phyloP scores from a whole-genome alignment of 345 rosid genomes.

The Punica granatum region DNA sequence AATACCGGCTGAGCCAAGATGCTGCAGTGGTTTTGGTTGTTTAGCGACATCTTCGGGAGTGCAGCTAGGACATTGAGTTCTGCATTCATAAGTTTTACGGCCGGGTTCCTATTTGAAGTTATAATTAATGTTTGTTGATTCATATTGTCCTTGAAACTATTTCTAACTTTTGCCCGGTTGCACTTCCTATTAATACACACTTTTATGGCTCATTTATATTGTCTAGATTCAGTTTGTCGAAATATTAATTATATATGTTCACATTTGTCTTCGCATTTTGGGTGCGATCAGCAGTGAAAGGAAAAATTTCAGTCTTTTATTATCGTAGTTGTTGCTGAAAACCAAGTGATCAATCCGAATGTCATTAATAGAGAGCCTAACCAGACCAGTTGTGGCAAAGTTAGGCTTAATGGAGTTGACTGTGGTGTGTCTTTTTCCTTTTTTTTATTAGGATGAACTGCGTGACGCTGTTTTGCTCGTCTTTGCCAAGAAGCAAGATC shows the following conservation, averaged over 20 bases:
- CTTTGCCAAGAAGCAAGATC: constrained; percentile 90
- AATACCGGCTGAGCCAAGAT: neutral
- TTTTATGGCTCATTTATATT: too few species aligned
- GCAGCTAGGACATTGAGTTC: neutral
- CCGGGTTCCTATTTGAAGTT: neutral
- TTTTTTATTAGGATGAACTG: constrained; percentile 52
- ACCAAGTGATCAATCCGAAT: too few species aligned
- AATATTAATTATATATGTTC: neutral
- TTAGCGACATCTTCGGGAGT: neutral
- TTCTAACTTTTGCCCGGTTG: neutral
- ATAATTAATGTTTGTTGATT: neutral
- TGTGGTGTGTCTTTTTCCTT: too few species aligned
- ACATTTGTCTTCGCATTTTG: neutral
- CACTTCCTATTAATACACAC: too few species aligned
- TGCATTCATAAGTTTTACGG: neutral
- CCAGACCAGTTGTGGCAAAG: too few species aligned
- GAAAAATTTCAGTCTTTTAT: too few species aligned
- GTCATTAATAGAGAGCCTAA: too few species aligned
- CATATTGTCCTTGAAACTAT: neutral
- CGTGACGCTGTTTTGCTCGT: constrained; percentile 86
- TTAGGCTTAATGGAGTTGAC: neutral
- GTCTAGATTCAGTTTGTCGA: too few species aligned
- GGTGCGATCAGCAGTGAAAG: too few species aligned
- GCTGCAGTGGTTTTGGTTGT: neutral
- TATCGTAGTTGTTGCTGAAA: neutral